Evolutionary conservation across 306 rosid species (phyloP).

Genomic region (Prunus armeniaca): DNA sequence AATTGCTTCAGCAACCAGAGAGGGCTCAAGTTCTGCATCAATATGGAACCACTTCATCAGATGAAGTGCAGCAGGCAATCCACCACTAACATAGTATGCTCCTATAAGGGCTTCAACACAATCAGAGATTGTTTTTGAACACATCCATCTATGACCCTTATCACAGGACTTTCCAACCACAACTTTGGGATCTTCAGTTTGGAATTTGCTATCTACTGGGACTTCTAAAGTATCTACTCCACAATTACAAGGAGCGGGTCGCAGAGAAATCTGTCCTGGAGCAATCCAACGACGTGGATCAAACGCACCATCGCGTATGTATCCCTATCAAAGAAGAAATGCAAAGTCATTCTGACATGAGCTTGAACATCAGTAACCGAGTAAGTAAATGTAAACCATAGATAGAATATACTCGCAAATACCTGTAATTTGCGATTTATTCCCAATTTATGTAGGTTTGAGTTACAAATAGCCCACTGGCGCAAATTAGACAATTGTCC

Average conservation of each 20-base stretch:
- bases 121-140: slow-evolving; percentile 84
- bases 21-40: slow-evolving; percentile 63
- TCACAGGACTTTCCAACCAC: slow-evolving; percentile 85
- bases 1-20: slow-evolving; percentile 69
- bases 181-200: slow-evolving; percentile 59
- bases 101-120: slow-evolving; percentile 95
- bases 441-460: slow-evolving; percentile 71
- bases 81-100: slow-evolving; percentile 81
- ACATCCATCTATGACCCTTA: slow-evolving; percentile 89
- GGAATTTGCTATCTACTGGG: slow-evolving; percentile 64
- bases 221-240: slow-evolving; percentile 82
- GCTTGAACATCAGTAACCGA: not conserved
- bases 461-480: slow-evolving; percentile 51
- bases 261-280: slow-evolving; percentile 69
- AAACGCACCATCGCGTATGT: slow-evolving; percentile 76
- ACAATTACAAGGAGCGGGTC: slow-evolving; percentile 62
- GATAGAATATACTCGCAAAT: slow-evolving; percentile 1
- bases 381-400: not conserved
- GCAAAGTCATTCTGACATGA: slow-evolving; percentile 4
- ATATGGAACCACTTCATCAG: slow-evolving; percentile 82
- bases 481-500: slow-evolving; percentile 68
- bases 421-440: slow-evolving; percentile 73
- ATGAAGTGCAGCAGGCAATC: slow-evolving; percentile 69
- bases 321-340: slow-evolving; percentile 51
- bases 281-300: slow-evolving; percentile 98